These are phyloP conservation scores for Lyophyllum shimeji DNA, from an alignment of 768 basidiomycete genomes.

Conservation along the genomic window DNA sequence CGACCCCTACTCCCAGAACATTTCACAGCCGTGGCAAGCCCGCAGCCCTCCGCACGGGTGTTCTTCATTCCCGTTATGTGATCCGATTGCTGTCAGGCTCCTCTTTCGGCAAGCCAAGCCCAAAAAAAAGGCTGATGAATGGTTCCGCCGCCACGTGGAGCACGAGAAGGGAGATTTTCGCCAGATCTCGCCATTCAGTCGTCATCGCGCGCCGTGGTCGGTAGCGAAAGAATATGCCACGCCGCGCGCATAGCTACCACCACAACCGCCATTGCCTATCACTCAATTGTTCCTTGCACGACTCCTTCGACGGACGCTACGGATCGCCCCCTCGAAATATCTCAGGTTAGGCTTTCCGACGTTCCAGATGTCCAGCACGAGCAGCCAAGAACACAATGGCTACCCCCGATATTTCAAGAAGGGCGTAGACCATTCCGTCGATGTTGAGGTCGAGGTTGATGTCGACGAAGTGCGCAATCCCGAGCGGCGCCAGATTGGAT, in stretches of 20 bases:
- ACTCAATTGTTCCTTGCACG: neutral
- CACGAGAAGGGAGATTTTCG: neutral
- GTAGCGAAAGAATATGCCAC: neutral
- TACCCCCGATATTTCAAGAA: neutral
- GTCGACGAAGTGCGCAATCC: constrained; percentile 1
- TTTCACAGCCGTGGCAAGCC: neutral
- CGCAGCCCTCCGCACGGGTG: neutral
- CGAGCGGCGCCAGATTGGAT: constrained; percentile 23
- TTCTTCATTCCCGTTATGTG: neutral
- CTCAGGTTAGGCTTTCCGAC: neutral
- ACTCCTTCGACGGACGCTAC: neutral
- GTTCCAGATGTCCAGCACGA: neutral
- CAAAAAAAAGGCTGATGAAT: neutral
- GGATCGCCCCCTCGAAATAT: neutral
- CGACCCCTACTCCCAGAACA: neutral
- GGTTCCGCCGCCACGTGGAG: neutral
- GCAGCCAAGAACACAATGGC: neutral
- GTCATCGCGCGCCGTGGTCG: constrained; percentile 2
- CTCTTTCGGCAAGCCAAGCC: neutral
- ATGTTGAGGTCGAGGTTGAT: neutral
- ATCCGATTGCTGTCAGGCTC: neutral
- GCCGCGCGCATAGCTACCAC: neutral
- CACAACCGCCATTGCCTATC: neutral
- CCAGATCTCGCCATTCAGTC: constrained; percentile 6
- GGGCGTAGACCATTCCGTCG: neutral